These are phyloP conservation scores for Orbilia ellipsospora DNA, from an alignment of 2,329 filamentous ascomycete genomes.

Conservation along the genomic window DNA sequence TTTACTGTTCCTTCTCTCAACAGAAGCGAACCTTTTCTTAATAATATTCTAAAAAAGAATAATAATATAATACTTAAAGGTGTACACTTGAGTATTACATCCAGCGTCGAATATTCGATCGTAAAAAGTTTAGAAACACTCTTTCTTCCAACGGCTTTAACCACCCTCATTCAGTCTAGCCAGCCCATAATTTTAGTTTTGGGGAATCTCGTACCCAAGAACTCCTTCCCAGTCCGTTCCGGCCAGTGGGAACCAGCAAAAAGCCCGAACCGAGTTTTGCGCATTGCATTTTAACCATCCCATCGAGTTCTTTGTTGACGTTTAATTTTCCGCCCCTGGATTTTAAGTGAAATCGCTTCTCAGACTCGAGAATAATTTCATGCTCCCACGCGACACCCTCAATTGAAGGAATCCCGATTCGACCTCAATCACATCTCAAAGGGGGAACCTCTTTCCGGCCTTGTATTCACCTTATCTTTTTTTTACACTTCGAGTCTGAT, in stretches of 20 bases:
- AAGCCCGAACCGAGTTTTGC: slow-evolving; percentile 29
- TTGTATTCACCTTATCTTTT: slow-evolving; percentile 12
- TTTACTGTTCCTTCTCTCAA: slow-evolving; percentile 41
- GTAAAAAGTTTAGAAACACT: no score
- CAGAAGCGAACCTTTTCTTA: slow-evolving; percentile 23
- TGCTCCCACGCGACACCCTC: slow-evolving; percentile 45
- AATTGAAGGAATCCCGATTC: slow-evolving; percentile 16
- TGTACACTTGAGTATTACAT: no score
- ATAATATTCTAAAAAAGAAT: no score
- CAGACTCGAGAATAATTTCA: slow-evolving; percentile 22
- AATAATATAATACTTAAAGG: no score
- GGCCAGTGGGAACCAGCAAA: slow-evolving; percentile 6
- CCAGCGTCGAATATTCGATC: no score
- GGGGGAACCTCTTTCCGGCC: slow-evolving; percentile 17
- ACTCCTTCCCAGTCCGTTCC: background rate
- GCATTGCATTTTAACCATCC: slow-evolving; percentile 23
- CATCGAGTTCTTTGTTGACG: slow-evolving; percentile 5
- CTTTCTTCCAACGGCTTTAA: no score
- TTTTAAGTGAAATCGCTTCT: slow-evolving; percentile 20
- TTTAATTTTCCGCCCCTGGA: slow-evolving; percentile 2
- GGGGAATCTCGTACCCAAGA: background rate
- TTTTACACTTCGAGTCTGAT: slow-evolving; percentile 4
- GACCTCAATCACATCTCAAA: slow-evolving; percentile 10
- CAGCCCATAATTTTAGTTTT: background rate
- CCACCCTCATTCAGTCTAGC: slow-evolving; percentile 51